These are phyloP conservation scores for Penicillium pancosmium DNA, from an alignment of 495 filamentous ascomycete genomes.

Conservation along the genomic window DNA sequence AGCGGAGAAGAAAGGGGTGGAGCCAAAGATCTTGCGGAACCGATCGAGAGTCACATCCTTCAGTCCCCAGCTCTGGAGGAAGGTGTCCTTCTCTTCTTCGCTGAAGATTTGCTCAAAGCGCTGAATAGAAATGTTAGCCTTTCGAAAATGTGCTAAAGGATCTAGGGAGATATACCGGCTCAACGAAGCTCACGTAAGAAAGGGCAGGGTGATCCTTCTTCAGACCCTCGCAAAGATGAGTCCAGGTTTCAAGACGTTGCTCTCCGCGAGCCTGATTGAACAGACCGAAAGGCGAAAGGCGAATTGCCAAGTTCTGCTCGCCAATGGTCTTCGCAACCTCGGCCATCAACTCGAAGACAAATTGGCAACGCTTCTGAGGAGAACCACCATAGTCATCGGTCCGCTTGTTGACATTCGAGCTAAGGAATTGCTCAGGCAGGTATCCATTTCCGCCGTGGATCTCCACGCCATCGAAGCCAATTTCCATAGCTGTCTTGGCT, in stretches of 20 bases:
- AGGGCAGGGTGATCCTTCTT: constrained; percentile 50
- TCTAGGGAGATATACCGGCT: constrained; percentile 41
- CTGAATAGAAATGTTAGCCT: constrained; percentile 18
- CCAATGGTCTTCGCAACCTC: constrained; percentile 30
- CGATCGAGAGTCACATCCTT: constrained; percentile 36
- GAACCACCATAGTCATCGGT: constrained; percentile 55
- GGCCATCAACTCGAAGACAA: constrained; percentile 49
- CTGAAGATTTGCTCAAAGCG: constrained; percentile 54
- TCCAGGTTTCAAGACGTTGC: constrained; percentile 48
- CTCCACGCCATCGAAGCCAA: constrained; percentile 64
- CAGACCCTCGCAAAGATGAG: constrained; percentile 47
- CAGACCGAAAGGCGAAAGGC: constrained; percentile 52
- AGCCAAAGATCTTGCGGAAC: constrained; percentile 49
- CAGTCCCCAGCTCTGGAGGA: constrained; percentile 47
- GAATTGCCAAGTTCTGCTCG: constrained; percentile 38
- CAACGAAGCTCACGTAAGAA: constrained; percentile 56
- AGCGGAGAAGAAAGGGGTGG: constrained; percentile 51
- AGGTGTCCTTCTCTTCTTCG: constrained; percentile 47
- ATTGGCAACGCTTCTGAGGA: constrained; percentile 51
- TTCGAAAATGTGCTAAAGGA: neutral
- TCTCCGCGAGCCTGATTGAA: constrained; percentile 52
- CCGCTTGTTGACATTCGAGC: constrained; percentile 52
- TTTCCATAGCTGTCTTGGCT: constrained; percentile 61
- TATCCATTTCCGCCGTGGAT: constrained; percentile 59
- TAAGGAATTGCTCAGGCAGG: constrained; percentile 56